Conservation (phyloP, 225 moss, liverwort and hornwort species). For the Polytrichum commune region DNA sequence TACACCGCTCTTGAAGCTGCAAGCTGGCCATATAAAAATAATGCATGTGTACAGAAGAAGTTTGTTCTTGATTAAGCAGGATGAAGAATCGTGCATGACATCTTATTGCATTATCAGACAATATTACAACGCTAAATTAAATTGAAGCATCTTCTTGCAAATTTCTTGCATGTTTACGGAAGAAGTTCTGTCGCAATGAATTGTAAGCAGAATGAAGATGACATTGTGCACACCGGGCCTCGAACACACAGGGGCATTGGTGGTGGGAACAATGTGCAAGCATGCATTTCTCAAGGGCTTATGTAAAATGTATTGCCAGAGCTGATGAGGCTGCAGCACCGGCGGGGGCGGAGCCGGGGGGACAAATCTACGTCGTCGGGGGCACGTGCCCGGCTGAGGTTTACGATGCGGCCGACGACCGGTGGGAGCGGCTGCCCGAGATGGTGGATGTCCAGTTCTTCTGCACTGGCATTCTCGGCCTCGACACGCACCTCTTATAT, state of each 20-base stretch:
- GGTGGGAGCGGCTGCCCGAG: constrained; percentile 27
- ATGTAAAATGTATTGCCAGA: constrained; percentile 23
- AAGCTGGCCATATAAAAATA: no score
- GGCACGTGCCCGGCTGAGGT: constrained; percentile 41
- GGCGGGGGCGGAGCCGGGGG: background rate
- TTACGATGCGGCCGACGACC: constrained; percentile 17
- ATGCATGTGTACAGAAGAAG: no score
- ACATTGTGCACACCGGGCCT: background rate
- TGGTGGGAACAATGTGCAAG: constrained; percentile 51
- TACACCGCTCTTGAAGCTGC: no score
- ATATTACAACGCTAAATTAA: no score
- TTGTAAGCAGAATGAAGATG: constrained; percentile 1
- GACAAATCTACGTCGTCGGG: constrained; percentile 31
- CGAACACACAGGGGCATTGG: constrained; percentile 41
- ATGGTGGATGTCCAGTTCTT: constrained; percentile 57
- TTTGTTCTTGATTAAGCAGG: no score
- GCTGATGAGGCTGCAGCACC: no score
- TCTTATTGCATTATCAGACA: no score
- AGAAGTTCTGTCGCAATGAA: background rate
- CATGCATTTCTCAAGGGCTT: constrained; percentile 53
- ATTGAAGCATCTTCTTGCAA: no score
- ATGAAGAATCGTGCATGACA: no score
- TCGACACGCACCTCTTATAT: constrained; percentile 21
- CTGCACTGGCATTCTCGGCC: constrained; percentile 36
- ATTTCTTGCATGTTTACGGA: background rate